Evolutionary conservation across 2,329 filamentous ascomycete species (phyloP), one percentile per base, ranked within the genome.

Genomic region (Amauroascus niger): DNA sequence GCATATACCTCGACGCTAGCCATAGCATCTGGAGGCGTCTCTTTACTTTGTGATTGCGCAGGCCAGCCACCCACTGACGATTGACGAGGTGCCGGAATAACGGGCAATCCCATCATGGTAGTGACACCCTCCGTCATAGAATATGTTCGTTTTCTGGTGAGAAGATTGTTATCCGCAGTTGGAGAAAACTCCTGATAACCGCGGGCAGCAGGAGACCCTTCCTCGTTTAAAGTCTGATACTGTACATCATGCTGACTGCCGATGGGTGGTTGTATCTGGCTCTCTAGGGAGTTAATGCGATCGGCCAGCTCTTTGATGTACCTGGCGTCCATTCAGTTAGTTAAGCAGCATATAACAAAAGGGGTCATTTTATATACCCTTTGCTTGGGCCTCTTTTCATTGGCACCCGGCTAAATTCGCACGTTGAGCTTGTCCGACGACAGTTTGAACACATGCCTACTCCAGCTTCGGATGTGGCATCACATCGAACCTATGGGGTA

Each of bases 261-360:
- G 16, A 55, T 41, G 35, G 35, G 48, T 3, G 71, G 71, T 52
- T 74, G 70, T 54, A 93, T 81, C 64, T 88, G 86, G 59, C 84
- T 86, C 66, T 95, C 89, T 44, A 95, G 83, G 41, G 80, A 84
- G 62, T 90, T 83, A 55, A 95, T 82, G 24, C 89, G 78, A 65
- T 95, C 88, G 22, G 88, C 88, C 20, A 95, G 78, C 67, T 95
- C 88, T 66, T 94, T 95, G 67, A 95, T 95, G 63, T 95, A 95
- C 14, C 84, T 87, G 62, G 45, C 24, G 24, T 8, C 30, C 16
- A 28, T 58, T 7, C 14, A 14, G 46, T 52, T 46, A 52, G 50
- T 30, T 37, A 52, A 45, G 41, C 41, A 28, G 9, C 8, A 43
- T 30, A 24, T 49, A 30, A 44, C 20, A 37, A 16, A 18, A 14